These are phyloP conservation scores for Euphorbia corollata DNA, from an alignment of 441 rosid genomes.

Conservation along the genomic window DNA sequence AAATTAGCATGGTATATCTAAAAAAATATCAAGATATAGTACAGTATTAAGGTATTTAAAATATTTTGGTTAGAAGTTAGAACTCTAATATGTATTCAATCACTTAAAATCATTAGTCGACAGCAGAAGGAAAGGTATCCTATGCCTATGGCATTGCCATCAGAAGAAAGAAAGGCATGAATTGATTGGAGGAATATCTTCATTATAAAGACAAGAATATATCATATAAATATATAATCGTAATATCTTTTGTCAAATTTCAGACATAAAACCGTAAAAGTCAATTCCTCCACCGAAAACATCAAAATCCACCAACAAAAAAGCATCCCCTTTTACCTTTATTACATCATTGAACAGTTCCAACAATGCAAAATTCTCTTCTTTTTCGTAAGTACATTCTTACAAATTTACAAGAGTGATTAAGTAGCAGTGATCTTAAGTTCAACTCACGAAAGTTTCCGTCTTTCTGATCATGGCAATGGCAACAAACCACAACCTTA, in stretches of 20 bases:
- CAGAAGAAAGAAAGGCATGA: constrained; percentile 1
- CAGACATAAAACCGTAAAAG: constrained; percentile 11
- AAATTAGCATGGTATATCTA: no score
- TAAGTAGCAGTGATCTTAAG: background rate
- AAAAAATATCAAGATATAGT: no score
- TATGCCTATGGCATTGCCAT: constrained; percentile 11
- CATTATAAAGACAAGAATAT: constrained; percentile 23
- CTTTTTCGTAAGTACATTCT: background rate
- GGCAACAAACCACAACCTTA: constrained; percentile 48
- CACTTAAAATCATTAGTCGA: background rate
- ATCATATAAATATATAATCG: background rate
- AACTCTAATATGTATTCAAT: no score
- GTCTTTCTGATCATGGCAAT: constrained; percentile 22
- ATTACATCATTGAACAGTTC: background rate
- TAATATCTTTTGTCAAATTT: background rate
- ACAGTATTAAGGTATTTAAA: no score
- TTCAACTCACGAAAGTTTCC: background rate
- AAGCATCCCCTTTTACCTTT: background rate
- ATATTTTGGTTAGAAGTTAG: no score
- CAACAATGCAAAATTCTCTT: background rate
- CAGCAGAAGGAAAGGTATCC: constrained; percentile 3
- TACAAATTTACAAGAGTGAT: background rate
- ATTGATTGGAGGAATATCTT: constrained; percentile 19
- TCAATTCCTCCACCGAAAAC: constrained; percentile 3
- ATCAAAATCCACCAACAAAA: background rate